These are phyloP conservation scores for Huntiella abstrusa DNA, from an alignment of 2,329 filamentous ascomycete species.

Conservation along the genomic window DNA sequence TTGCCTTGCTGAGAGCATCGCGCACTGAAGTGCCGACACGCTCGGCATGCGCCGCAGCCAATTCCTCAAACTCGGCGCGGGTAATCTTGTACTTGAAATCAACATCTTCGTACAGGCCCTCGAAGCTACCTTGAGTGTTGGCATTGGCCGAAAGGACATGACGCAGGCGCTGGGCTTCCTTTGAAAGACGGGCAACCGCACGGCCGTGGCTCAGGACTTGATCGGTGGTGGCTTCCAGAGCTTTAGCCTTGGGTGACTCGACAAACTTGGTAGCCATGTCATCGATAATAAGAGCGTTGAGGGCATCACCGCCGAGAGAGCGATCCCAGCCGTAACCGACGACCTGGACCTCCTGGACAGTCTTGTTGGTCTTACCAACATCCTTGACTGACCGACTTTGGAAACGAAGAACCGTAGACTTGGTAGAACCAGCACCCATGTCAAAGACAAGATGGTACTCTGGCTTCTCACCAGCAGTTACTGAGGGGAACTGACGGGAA, in stretches of 20 bases:
- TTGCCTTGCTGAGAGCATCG: slow-evolving; percentile 54
- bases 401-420: slow-evolving; percentile 76
- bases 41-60: slow-evolving; percentile 48
- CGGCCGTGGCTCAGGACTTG: slow-evolving; percentile 59
- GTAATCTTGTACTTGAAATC: slow-evolving; percentile 85
- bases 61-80: slow-evolving; percentile 61
- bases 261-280: slow-evolving; percentile 73
- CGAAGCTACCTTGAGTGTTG: slow-evolving; percentile 62
- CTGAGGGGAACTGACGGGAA: slow-evolving; percentile 67
- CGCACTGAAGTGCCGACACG: slow-evolving; percentile 53
- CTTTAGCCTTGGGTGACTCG: slow-evolving; percentile 48
- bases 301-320: slow-evolving; percentile 70
- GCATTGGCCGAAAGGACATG: slow-evolving; percentile 88
- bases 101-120: slow-evolving; percentile 76
- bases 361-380: slow-evolving; percentile 85
- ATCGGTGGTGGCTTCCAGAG: slow-evolving; percentile 39
- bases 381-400: slow-evolving; percentile 83
- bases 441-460: slow-evolving; percentile 91
- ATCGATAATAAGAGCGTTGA: slow-evolving; percentile 76
- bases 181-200: slow-evolving; percentile 74
- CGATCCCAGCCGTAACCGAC: slow-evolving; percentile 76
- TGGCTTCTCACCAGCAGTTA: slow-evolving; percentile 65
- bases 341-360: slow-evolving; percentile 83
- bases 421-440: slow-evolving; percentile 91
- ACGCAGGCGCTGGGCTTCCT: slow-evolving; percentile 71